phyloP scores from a whole-genome alignment of 305 asterid genomes.

The Fraxinus latifolia region DNA sequence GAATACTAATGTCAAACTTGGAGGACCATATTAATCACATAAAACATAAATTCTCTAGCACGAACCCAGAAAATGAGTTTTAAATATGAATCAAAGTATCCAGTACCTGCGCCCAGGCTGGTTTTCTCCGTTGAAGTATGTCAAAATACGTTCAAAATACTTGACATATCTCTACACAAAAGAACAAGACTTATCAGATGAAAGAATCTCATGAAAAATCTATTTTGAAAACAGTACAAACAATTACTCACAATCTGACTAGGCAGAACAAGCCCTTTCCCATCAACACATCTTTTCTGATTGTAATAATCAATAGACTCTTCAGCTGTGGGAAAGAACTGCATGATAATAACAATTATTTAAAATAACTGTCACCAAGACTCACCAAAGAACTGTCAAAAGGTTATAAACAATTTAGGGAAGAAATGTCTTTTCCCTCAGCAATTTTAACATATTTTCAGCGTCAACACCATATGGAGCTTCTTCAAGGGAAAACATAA shows the following conservation, averaged over 20 bases:
- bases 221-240: neutral
- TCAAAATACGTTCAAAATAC: conserved; percentile 82
- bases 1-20: conserved; percentile 7
- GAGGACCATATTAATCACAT: conserved; percentile 5
- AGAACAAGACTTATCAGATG: conserved; percentile 9
- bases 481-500: neutral
- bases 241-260: conserved; percentile 86
- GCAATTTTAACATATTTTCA: neutral
- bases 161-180: conserved; percentile 83
- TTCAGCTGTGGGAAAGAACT: conserved; percentile 99
- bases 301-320: conserved; percentile 95
- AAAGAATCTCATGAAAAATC: conserved; percentile 8
- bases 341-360: conserved; percentile 23
- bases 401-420: neutral
- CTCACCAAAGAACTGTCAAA: neutral
- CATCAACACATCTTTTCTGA: conserved; percentile 93
- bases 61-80: neutral
- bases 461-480: neutral
- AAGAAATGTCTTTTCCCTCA: neutral
- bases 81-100: neutral
- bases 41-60: neutral
- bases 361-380: conserved; percentile 19
- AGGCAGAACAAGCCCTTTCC: conserved; percentile 93
- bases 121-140: conserved; percentile 92
- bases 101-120: conserved; percentile 97